phyloP scores from a whole-genome alignment of 2,329 filamentous ascomycete genomes.

The Lanzia echinophila region DNA sequence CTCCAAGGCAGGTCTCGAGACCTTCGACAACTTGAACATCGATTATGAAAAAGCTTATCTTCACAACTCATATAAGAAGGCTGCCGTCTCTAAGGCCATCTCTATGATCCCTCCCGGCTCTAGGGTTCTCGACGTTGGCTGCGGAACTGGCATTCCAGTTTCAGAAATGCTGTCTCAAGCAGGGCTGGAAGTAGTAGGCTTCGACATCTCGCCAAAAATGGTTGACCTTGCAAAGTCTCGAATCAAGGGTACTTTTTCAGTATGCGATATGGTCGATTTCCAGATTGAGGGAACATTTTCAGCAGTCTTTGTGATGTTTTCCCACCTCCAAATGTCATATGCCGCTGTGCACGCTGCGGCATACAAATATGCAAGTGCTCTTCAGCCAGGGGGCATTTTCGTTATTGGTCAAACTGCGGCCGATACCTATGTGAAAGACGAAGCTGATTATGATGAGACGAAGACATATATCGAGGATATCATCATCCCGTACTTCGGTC shows the following conservation, averaged over 20 bases:
- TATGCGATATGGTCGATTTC: constrained; percentile 16
- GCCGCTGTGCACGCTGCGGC: constrained; percentile 23
- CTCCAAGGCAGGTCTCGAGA: constrained; percentile 20
- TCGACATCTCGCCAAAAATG: constrained; percentile 33
- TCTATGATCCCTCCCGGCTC: not conserved
- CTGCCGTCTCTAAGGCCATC: not conserved
- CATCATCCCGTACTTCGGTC: constrained; percentile 21
- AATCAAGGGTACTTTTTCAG: constrained; percentile 14
- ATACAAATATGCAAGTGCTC: constrained; percentile 20
- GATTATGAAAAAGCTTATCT: constrained; percentile 9
- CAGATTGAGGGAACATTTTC: constrained; percentile 20
- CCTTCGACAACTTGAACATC: constrained; percentile 9
- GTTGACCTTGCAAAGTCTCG: constrained; percentile 6
- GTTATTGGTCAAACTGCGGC: constrained; percentile 26
- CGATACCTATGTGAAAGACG: constrained; percentile 25
- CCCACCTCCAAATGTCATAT: constrained; percentile 26
- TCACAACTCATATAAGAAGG: constrained; percentile 2
- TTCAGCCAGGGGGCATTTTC: constrained; percentile 24
- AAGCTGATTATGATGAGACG: constrained; percentile 27
- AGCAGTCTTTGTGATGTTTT: constrained; percentile 29
- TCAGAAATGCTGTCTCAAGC: constrained; percentile 22
- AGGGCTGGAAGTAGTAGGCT: constrained; percentile 13
- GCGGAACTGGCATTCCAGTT: constrained; percentile 31
- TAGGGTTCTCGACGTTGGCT: constrained; percentile 29
- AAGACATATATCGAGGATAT: constrained; percentile 23